phyloP scores from a whole-genome alignment of 169 alveolate genomes.

The Plasmodium knowlesi region DNA sequence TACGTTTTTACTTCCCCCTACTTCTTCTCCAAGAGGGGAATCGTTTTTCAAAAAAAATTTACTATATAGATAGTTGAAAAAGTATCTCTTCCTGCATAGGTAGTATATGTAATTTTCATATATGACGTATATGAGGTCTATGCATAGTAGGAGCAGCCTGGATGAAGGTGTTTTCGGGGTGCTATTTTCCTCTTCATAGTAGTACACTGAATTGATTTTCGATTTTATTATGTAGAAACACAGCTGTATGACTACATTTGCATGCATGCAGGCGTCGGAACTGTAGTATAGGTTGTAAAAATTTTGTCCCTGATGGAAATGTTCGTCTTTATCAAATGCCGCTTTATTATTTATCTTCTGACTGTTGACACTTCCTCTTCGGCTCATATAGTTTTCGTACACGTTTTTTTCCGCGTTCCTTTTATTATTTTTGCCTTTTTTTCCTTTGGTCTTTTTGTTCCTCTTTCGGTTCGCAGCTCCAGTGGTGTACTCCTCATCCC shows the following conservation, averaged over 20 bases:
- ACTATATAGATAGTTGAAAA: slow-evolving; percentile 31
- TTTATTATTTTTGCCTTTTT: neutral
- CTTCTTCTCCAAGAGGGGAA: neutral
- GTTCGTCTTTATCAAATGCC: neutral
- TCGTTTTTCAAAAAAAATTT: slow-evolving; percentile 20
- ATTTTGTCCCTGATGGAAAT: slow-evolving; percentile 20
- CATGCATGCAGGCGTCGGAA: slow-evolving; percentile 68
- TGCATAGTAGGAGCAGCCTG: slow-evolving; percentile 49
- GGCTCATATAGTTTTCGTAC: neutral
- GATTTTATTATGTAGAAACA: slow-evolving; percentile 45
- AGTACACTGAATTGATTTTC: slow-evolving; percentile 52
- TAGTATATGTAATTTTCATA: slow-evolving; percentile 73
- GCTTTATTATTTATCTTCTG: neutral
- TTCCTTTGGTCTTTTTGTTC: neutral
- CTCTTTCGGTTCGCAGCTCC: neutral
- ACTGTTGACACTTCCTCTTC: neutral
- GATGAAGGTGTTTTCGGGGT: slow-evolving; percentile 66
- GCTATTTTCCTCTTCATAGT: slow-evolving; percentile 36
- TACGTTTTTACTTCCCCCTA: neutral
- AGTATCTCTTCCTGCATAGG: slow-evolving; percentile 61
- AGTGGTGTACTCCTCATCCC: neutral
- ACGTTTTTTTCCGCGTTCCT: neutral
- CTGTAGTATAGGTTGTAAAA: slow-evolving; percentile 25
- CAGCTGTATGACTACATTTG: slow-evolving; percentile 59
- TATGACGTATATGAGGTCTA: slow-evolving; percentile 62